These are phyloP conservation scores for Prunus fruticosa DNA, from an alignment of 306 rosid species.

Conservation along the genomic window DNA sequence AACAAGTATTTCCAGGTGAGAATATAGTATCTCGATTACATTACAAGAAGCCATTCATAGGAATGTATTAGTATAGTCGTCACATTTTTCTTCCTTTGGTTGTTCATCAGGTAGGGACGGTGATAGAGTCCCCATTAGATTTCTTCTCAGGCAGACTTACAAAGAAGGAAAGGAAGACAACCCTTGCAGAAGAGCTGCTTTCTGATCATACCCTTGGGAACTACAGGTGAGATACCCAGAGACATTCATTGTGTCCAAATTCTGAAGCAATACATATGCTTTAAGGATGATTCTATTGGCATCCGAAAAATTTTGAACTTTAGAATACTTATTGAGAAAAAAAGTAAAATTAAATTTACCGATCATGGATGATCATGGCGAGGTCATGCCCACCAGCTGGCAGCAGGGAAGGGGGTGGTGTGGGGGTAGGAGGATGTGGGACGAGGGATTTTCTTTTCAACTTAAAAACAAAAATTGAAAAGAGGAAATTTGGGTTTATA, in stretches of 20 bases:
- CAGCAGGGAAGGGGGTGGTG: not conserved
- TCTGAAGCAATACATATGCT: not conserved
- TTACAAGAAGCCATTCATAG: not conserved
- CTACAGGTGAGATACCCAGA: conserved; percentile 44
- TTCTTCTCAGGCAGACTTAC: conserved; percentile 69
- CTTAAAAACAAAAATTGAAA: no score
- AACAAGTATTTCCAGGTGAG: conserved; percentile 87
- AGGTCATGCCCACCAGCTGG: not conserved
- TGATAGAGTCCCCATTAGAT: conserved; percentile 61
- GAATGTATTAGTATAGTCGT: not conserved
- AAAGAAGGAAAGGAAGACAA: conserved; percentile 74
- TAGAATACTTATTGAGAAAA: no score
- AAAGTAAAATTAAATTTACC: no score
- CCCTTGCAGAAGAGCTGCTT: conserved; percentile 70
- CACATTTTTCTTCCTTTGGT: not conserved
- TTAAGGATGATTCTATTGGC: not conserved
- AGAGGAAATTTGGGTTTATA: not conserved
- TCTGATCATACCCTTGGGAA: conserved; percentile 40
- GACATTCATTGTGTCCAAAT: not conserved
- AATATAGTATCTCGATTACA: not conserved
- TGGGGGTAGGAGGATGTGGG: not conserved
- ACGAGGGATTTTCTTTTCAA: no score
- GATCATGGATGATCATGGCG: no score
- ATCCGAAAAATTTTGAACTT: not conserved
- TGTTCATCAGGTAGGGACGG: conserved; percentile 71